Base-by-base conservation (phyloP, 2,329 filamentous ascomycete genomes). In the Mycogone perniciosa region DNA sequence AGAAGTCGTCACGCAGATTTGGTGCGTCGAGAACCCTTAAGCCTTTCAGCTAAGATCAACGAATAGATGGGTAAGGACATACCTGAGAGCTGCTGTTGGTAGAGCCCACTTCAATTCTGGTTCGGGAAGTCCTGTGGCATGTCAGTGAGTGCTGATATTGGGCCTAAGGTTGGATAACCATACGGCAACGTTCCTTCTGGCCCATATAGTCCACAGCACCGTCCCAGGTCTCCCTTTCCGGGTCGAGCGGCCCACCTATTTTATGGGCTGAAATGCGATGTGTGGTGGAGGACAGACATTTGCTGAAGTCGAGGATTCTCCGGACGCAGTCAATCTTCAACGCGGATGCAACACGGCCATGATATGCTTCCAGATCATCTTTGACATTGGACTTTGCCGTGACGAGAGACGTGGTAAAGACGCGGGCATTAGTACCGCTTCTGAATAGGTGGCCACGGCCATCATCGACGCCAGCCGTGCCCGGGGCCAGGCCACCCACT, bases 1-100 rank as follows among this genome's bases (percentile, higher is more conserved):
- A 99, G 66, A 91, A 99, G 67, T 99, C 92, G 61, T 97, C 90
- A 51, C 89, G 83, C n/a, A 97, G 75, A 46, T 83, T 81, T 3
- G 91, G 90, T 7, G 92, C 92, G 69, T 96, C 89, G 5, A 99
- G 76, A 6, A 96, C 87, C 70, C 83, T 86, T 55, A 10, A 10
- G 7, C 27, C 52, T 61, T 76, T 50, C 77, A 64, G 41, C 29
- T 20, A 40, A 48, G 6, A 9, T n/a, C 4, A n/a, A n/a, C 31
- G 49, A 42, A 54, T 41, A 6, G 20, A 4, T 7, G 2, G 31
- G 31, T 11, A 42, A 13, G 5, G 31, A 20, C 78, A 65, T 74
- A 86, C 84, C 87, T 88, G 71, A 95, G 95, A 5, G 90, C 88
- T 13, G 86, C 79, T 6, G 78, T 76, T 35, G 89, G 86, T 39